Evolutionary conservation across 2,329 filamentous ascomycete species (phyloP), one percentile per base, ranked within the genome.

Genomic region (Karstenula rhodostoma): DNA sequence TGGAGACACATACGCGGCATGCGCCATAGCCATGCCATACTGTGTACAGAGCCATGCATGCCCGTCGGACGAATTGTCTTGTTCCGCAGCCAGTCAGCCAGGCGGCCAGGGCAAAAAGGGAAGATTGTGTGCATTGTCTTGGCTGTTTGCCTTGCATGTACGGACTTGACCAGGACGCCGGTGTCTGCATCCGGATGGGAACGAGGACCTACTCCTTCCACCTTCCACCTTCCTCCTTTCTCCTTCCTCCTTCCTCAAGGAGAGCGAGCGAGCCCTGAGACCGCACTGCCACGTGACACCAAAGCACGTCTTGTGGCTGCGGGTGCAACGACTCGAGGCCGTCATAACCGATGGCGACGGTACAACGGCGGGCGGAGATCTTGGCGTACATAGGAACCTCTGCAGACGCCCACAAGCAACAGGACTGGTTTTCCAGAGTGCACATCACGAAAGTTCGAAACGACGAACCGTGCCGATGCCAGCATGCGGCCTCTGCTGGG

Each of bases 201-300:
- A 6, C 33, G 33, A 35, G 33, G 33, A 9, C n/a, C n/a, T n/a
- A n/a, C n/a, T n/a, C n/a, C n/a, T n/a, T n/a, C n/a, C n/a, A n/a
- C n/a, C n/a, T n/a, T n/a, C n/a, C n/a, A n/a, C n/a, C n/a, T n/a
- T n/a, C n/a, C n/a, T n/a, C n/a, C n/a, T n/a, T n/a, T n/a, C n/a
- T n/a, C n/a, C n/a, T n/a, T n/a, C n/a, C n/a, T n/a, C n/a, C n/a
- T 19, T 40, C 37, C 17, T 7, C 2, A 40, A 40, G 37, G 37
- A 19, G 37, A 8, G 27, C 4, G 27, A 8, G 27, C 8, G 27
- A 29, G 27, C 4, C 17, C 15, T 15, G 37, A 40, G n/a, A 17
- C 8, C 17, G 46, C 46, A 49, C 48, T 32, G 48, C 48, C 48
- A 51, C 48, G 51, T 54, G 37, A 54, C n/a, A 54, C 37, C 37